Evolutionary conservation across 352 stramenopile genomes (phyloP), one percentile per base, ranked within the genome.

Genomic region (Phytophthora capsici): DNA sequence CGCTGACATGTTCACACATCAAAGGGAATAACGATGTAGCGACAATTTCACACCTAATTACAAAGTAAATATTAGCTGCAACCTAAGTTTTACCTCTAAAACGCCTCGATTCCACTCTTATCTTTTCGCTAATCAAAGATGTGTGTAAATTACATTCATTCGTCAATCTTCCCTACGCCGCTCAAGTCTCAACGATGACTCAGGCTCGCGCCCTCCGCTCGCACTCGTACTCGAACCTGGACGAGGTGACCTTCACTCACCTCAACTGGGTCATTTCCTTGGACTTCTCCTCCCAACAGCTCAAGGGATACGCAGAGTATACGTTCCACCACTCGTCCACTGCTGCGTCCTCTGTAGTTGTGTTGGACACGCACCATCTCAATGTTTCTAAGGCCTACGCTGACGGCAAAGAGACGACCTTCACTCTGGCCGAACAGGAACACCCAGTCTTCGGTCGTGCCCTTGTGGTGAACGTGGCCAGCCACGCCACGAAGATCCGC

Each of bases 351-450:
- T 49, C 63, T 3, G 63, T 79, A 19, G 63, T 98, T 0, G 75
- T 89, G 26, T 71, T 98, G 14, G 94, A 98, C 68, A 98, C 91
- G 20, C 80, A 90, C 54, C 75, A 91, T 56, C 71, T 98, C 26
- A 59, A 63, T 17, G 80, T 98, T 59, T 65, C 81, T 26, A 75
- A 77, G 13, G 76, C 85, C 0, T 72, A 73, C 1, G 82, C 93
- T 0, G 76, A 90, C 48, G 80, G 71, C 22, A 66, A 74, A 6
- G 63, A 78, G 60, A 61, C 54, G 16, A 67, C 85, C 63, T 97
- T 94, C 69, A 93, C 69, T 64, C 84, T 57, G 55, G 77, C 72
- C 52, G 40, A 63, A 5, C 48, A 73, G 10, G 63, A 77, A 6
- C 60, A 90, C 63, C 40, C 57, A 0, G 75, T 89, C 51, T 97